phyloP scores from a whole-genome alignment of 1,284 basidiomycete genomes.

The Schizophyllum commune region DNA sequence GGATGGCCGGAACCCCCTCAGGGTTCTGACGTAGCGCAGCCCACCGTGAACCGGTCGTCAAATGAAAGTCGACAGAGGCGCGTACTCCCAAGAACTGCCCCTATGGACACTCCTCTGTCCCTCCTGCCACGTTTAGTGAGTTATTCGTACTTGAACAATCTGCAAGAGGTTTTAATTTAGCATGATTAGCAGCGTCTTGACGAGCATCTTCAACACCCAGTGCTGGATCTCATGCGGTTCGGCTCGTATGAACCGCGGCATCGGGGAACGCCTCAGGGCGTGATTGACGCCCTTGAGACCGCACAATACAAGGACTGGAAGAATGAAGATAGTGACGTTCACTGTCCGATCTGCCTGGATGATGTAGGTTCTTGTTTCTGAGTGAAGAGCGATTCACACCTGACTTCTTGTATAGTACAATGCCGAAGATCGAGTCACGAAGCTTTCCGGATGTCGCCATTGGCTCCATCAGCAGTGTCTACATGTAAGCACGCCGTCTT shows the following conservation, averaged over 20 bases:
- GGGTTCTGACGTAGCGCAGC: no score
- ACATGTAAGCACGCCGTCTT: background rate
- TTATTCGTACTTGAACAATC: no score
- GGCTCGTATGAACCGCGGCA: conserved; percentile 42
- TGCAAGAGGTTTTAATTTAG: no score
- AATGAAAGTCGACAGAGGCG: no score
- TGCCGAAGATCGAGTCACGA: conserved; percentile 47
- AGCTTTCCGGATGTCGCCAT: conserved; percentile 60
- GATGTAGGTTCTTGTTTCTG: conserved; percentile 44
- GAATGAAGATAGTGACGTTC: conserved; percentile 49
- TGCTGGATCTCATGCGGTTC: background rate
- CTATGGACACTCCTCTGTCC: no score
- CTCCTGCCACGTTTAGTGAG: no score
- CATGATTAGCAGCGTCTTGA: no score
- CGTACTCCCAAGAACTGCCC: no score
- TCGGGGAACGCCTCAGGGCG: conserved; percentile 48
- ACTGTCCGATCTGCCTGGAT: conserved; percentile 74
- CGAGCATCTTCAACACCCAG: background rate
- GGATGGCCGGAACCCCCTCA: no score
- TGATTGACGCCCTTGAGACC: conserved; percentile 50
- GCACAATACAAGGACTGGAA: conserved; percentile 62
- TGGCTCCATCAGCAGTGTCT: conserved; percentile 72
- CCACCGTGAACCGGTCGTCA: no score
- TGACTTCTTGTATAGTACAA: conserved; percentile 40
- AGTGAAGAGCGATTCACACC: conserved; percentile 8